These are phyloP conservation scores for Singerocomus rubriflavus DNA, from an alignment of 1,284 basidiomycete genomes.

Conservation along the genomic window DNA sequence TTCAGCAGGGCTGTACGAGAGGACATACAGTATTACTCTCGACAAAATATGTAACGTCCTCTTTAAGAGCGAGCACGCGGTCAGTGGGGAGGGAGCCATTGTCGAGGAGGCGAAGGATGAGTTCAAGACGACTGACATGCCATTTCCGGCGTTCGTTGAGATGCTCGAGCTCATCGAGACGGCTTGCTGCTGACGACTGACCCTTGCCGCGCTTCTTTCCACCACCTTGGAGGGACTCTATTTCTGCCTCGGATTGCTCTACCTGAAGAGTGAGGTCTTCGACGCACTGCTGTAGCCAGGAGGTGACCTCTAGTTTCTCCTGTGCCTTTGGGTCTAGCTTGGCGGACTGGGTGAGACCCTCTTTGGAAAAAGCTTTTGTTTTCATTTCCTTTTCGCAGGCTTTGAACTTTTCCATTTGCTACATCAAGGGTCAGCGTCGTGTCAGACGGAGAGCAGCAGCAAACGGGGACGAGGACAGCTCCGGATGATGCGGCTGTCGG, in stretches of 20 bases:
- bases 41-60: conserved; percentile 96
- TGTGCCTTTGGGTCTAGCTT: conserved; percentile 96
- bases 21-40: conserved; percentile 88
- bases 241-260: conserved; percentile 93
- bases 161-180: conserved; percentile 81
- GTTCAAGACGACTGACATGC: conserved; percentile 93
- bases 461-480: conserved; percentile 1
- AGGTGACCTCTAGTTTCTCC: conserved; percentile 88
- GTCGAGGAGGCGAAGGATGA: conserved; percentile 90
- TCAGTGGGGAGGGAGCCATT: conserved; percentile 90
- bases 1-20: conserved; percentile 9
- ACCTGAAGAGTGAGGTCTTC: conserved; percentile 94
- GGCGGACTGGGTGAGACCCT: conserved; percentile 92
- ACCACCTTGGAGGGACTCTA: conserved; percentile 84
- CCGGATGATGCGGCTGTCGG: conserved; percentile 6
- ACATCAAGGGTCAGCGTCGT: conserved; percentile 7
- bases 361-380: conserved; percentile 99
- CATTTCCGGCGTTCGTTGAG: conserved; percentile 94
- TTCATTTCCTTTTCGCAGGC: conserved; percentile 99
- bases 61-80: conserved; percentile 80
- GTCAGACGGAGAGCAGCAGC: conserved; percentile 1
- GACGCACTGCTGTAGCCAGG: conserved; percentile 85
- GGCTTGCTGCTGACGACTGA: conserved; percentile 60
- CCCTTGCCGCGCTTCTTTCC: conserved; percentile 80
- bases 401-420: conserved; percentile 99